phyloP scores from a whole-genome alignment of 306 rosid genomes.

The Acacia melanoxylon region DNA sequence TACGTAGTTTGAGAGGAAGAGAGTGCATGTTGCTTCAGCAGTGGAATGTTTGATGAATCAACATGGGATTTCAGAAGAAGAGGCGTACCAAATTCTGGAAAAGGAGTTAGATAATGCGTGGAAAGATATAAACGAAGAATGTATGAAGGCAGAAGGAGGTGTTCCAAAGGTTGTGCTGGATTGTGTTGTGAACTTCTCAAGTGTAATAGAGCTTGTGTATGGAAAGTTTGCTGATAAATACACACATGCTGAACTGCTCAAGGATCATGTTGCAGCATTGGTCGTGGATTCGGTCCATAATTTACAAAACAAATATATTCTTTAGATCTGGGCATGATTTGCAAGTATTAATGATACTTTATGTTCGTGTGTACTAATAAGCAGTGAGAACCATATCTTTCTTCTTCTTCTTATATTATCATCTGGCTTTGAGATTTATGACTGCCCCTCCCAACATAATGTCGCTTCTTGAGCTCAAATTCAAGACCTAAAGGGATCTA shows the following conservation, averaged over 20 bases:
- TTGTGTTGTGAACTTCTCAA: constrained; percentile 36
- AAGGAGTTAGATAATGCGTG: background rate
- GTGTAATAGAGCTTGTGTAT: constrained; percentile 34
- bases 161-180: constrained; percentile 39
- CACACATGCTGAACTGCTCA: constrained; percentile 28
- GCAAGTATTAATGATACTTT: background rate
- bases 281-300: background rate
- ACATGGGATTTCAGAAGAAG: background rate
- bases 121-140: constrained; percentile 42
- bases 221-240: constrained; percentile 36
- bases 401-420: too few species aligned
- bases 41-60: background rate
- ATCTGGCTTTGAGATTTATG: too few species aligned
- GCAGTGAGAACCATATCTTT: background rate
- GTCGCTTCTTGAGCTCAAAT: accelerated
- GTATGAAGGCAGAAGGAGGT: background rate
- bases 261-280: constrained; percentile 16
- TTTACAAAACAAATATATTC: background rate
- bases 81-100: background rate
- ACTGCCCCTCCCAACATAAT: accelerated
- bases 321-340: background rate
- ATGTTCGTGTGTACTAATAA: background rate
- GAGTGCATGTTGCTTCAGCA: background rate
- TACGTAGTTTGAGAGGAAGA: background rate
- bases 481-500: too few species aligned